Evolutionary conservation across 169 alveolate genomes (phyloP).

Genomic region (Eimeria acervulina): DNA sequence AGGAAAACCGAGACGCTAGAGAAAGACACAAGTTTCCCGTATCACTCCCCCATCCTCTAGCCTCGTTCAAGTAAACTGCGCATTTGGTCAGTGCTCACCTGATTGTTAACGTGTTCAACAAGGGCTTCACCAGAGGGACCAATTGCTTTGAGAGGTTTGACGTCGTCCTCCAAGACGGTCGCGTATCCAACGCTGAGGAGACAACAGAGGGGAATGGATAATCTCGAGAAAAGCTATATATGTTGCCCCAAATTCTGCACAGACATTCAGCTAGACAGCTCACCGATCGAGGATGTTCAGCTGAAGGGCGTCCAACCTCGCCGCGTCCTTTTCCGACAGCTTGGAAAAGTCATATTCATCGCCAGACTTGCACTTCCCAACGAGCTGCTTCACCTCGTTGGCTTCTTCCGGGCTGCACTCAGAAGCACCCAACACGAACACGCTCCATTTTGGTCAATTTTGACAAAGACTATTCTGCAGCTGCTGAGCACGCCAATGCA

Average conservation of each 20-base stretch:
- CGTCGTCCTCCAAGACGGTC: constrained; percentile 41
- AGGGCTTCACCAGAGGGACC: constrained; percentile 46
- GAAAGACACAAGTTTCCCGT: background rate
- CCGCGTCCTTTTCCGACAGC: constrained; percentile 64
- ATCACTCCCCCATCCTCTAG: background rate
- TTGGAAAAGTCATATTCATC: constrained; percentile 61
- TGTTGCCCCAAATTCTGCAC: background rate
- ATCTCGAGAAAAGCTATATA: background rate
- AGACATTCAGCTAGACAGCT: background rate
- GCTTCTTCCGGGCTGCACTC: constrained; percentile 77
- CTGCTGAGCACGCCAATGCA: background rate
- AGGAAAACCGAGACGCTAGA: background rate
- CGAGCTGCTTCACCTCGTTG: constrained; percentile 58
- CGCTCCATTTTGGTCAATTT: background rate
- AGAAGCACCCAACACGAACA: background rate
- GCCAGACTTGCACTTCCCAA: constrained; percentile 72
- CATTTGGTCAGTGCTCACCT: constrained; percentile 9
- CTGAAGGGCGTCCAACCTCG: constrained; percentile 45
- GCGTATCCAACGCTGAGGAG: constrained; percentile 77
- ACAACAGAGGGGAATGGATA: background rate
- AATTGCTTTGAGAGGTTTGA: constrained; percentile 62
- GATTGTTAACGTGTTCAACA: constrained; percentile 73
- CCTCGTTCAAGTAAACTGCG: background rate
- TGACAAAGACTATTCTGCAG: background rate
- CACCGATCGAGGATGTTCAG: constrained; percentile 31